Evolutionary conservation across 768 basidiomycete genomes (phyloP), one percentile per base, ranked within the genome.

Genomic region (Boletus pseudo-olivaceus): DNA sequence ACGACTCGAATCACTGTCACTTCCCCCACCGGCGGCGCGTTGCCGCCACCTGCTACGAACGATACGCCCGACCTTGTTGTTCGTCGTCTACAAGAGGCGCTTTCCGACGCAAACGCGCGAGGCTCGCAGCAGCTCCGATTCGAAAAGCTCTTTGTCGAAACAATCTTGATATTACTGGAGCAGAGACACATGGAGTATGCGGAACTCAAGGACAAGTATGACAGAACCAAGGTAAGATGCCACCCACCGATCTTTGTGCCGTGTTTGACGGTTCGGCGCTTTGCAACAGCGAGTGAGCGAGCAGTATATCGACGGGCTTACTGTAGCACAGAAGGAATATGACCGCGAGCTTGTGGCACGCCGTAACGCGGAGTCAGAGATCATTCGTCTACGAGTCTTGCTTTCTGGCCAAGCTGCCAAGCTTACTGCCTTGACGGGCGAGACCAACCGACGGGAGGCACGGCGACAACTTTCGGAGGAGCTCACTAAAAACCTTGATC

Each of bases 251-350:
- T 47, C 7, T 50, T 48, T 29, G 30, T 34, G 14, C 38, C 35
- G 40, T n/a, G 10, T 26, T 30, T 42, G 26, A 53, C 7, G 46
- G 41, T 42, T 44, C 43, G 37, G 52, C 44, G 40, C 49, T 45
- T 49, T 17, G 35, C 43, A 32, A 33, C 66, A 99, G 96, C 79
- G 96, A 47, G 85, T 90, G 45, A 97, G 93, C 66, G 88, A 90
- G 59, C 90, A 93, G 59, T 95, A 90, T 57, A 90, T 94, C 51
- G 89, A 94, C 57, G 97, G 97, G 39, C 76, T 99, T 39, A 87
- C 86, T 1, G 93, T 95, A 26, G 94, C 96, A 2, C 90, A 94
- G 62, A 87, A 88, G 40, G 97, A 98, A 67, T 98, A 96, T 67
- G 95, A 98, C 66, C 83, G 83, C 48, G 97, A 98, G 70, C 78